phyloP scores from a whole-genome alignment of 2,329 filamentous ascomycete species.

The Trichoderma arundinaceum region DNA sequence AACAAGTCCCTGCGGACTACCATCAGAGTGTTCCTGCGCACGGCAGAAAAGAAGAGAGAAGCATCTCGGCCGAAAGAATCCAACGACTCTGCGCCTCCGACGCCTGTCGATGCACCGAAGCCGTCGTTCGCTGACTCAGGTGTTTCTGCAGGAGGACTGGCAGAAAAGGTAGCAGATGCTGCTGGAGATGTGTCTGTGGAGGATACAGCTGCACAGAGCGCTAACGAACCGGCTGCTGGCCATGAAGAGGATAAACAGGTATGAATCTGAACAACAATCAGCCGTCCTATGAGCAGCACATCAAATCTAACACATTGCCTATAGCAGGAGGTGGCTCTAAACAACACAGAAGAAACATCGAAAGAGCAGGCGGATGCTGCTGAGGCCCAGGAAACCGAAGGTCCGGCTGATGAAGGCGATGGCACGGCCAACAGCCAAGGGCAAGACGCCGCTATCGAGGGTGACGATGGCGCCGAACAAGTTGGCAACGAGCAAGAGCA shows the following conservation, averaged over 20 bases:
- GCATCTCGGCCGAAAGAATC: conserved; percentile 60
- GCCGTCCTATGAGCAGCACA: background rate
- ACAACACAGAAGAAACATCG: conserved; percentile 1
- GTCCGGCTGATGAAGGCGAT: conserved; percentile 21
- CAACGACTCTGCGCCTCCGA: conserved; percentile 48
- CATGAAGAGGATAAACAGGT: conserved; percentile 30
- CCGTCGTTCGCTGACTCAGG: conserved; percentile 42
- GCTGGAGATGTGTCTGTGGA: conserved; percentile 9
- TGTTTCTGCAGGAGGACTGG: conserved; percentile 34
- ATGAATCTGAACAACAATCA: background rate
- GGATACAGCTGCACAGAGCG: background rate
- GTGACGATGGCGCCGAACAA: conserved; percentile 39
- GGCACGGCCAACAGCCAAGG: conserved; percentile 22
- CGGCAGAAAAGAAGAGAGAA: conserved; percentile 87
- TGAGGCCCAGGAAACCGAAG: conserved; percentile 1
- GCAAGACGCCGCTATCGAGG: conserved; percentile 9
- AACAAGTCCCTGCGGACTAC: conserved; percentile 93
- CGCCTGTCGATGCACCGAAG: conserved; percentile 51
- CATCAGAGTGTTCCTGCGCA: conserved; percentile 87
- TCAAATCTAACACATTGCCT: background rate
- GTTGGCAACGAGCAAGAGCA: conserved; percentile 43
- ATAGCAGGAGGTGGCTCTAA: conserved; percentile 6
- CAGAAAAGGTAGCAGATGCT: conserved; percentile 17
- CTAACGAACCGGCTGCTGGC: conserved; percentile 15
- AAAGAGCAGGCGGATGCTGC: background rate